Percentiles rank a stretch among this genome's conserved stretches.
Evolutionary conservation across 2,329 filamentous ascomycete species (phyloP).

Genomic region (Penicillium sp.): DNA sequence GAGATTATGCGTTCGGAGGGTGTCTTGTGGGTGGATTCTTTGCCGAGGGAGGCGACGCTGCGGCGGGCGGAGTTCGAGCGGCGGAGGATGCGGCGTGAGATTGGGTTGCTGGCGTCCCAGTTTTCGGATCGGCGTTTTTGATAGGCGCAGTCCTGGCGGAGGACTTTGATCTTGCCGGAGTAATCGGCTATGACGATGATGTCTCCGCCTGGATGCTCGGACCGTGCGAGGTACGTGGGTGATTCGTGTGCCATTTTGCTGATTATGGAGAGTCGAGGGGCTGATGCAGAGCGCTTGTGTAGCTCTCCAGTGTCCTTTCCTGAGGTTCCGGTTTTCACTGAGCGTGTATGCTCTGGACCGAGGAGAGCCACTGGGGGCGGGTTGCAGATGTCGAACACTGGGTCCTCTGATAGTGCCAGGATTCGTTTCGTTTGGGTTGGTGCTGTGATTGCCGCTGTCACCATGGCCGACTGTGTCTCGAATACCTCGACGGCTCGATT

Average conservation of each 20-base stretch:
- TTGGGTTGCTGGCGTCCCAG: slow-evolving; percentile 72
- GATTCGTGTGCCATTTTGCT: slow-evolving; percentile 59
- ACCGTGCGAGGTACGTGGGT: slow-evolving; percentile 72
- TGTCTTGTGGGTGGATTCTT: slow-evolving; percentile 45
- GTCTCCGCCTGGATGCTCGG: slow-evolving; percentile 73
- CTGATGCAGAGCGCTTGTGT: slow-evolving; percentile 31
- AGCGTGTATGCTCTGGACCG: slow-evolving; percentile 60
- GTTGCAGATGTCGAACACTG: slow-evolving; percentile 94
- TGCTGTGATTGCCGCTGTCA: slow-evolving; percentile 84
- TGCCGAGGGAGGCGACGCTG: slow-evolving; percentile 49
- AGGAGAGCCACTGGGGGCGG: slow-evolving; percentile 82
- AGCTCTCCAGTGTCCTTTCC: slow-evolving; percentile 15
- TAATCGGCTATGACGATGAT: slow-evolving; percentile 92
- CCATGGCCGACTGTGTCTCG: slow-evolving; percentile 81
- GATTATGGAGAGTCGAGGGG: slow-evolving; percentile 33
- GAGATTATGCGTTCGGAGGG: slow-evolving; percentile 75
- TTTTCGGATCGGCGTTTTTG: slow-evolving; percentile 70
- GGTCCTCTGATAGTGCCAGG: slow-evolving; percentile 77
- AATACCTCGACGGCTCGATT: slow-evolving; percentile 84
- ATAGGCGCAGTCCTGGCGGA: slow-evolving; percentile 88
- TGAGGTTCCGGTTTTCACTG: slow-evolving; percentile 47
- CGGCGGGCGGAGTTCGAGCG: slow-evolving; percentile 55
- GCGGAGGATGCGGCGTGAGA: slow-evolving; percentile 63
- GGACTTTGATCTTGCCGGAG: slow-evolving; percentile 85
- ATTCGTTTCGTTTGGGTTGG: slow-evolving; percentile 73